Percentiles rank a stretch among this genome's conserved stretches.
Evolutionary conservation across 768 basidiomycete species (phyloP).

Genomic region (Krasilnikovozyma curviuscula): DNA sequence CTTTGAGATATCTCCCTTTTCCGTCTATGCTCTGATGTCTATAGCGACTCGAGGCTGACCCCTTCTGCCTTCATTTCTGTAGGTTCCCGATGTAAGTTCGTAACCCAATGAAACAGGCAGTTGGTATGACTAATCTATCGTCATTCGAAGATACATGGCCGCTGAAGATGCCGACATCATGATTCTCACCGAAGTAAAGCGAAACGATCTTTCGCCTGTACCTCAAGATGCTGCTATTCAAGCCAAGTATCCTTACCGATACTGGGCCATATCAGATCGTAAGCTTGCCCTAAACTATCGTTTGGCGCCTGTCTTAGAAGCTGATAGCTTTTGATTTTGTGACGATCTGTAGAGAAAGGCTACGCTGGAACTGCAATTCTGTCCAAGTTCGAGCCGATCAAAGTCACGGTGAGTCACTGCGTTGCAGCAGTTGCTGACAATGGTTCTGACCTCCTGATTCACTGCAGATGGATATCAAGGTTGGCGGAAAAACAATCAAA

Average conservation of each 20-base stretch:
- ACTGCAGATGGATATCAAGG: slow-evolving; percentile 3
- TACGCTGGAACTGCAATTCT: slow-evolving; percentile 12
- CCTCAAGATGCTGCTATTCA: slow-evolving; percentile 3
- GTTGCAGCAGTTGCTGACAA: not conserved
- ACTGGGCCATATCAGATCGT: not conserved
- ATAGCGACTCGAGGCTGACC: too few relatives aligned
- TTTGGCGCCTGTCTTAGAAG: not conserved
- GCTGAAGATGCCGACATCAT: too few relatives aligned
- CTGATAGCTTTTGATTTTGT: not conserved
- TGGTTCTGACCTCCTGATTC: not conserved
- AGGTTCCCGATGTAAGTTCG: too few relatives aligned
- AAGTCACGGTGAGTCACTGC: not conserved
- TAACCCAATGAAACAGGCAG: too few relatives aligned
- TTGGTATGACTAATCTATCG: too few relatives aligned
- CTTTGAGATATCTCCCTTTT: too few relatives aligned
- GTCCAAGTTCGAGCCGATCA: not conserved
- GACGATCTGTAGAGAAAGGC: slow-evolving; percentile 8
- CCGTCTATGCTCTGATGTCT: too few relatives aligned
- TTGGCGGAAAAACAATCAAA: not conserved
- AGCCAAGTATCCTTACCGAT: slow-evolving; percentile 8
- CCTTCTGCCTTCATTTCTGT: too few relatives aligned
- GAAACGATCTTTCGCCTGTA: slow-evolving; percentile 6
- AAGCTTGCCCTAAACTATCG: not conserved
- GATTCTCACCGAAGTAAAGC: slow-evolving; percentile 11
- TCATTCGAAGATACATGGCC: too few relatives aligned